Conservation (phyloP, 768 basidiomycete species). For the Rhodosporidiobolus sp. region DNA sequence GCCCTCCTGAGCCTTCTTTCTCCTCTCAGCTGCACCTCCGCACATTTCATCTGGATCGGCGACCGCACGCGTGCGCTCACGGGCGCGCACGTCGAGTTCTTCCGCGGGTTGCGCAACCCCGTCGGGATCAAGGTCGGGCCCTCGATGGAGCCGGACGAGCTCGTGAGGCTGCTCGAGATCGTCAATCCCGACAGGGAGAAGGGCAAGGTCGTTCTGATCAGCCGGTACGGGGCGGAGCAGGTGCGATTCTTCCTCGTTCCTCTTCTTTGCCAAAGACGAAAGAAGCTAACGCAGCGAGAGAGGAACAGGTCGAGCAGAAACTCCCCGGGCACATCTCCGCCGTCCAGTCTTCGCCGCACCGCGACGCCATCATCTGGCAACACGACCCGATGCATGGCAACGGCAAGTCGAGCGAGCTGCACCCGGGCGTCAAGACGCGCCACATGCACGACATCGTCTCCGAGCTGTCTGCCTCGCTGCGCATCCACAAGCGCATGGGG, state of each 20-base stretch:
- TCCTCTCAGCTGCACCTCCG: constrained; percentile 13
- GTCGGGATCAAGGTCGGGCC: constrained; percentile 97
- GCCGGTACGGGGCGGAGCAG: constrained; percentile 86
- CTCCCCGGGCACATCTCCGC: constrained; percentile 76
- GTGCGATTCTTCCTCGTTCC: constrained; percentile 49
- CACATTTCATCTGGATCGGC: constrained; percentile 84
- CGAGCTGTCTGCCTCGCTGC: constrained; percentile 76
- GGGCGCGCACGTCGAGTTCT: constrained; percentile 91
- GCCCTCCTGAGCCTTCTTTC: no score
- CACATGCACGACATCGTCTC: constrained; percentile 65
- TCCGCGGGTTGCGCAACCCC: constrained; percentile 84
- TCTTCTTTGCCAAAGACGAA: not conserved
- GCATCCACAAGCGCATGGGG: constrained; percentile 69
- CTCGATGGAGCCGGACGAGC: constrained; percentile 71
- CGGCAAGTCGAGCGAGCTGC: constrained; percentile 73
- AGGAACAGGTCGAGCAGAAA: constrained; percentile 64
- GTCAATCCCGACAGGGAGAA: constrained; percentile 79
- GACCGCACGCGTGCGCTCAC: constrained; percentile 88
- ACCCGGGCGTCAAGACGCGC: constrained; percentile 72
- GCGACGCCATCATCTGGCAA: constrained; percentile 91
- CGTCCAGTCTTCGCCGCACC: constrained; percentile 57
- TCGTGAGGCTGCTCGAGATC: constrained; percentile 70
- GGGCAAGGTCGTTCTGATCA: constrained; percentile 85
- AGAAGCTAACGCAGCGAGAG: not conserved
- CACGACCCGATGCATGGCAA: constrained; percentile 99